Evolutionary conservation across 306 rosid genomes (phyloP).

Genomic region (Vigna unguiculata): DNA sequence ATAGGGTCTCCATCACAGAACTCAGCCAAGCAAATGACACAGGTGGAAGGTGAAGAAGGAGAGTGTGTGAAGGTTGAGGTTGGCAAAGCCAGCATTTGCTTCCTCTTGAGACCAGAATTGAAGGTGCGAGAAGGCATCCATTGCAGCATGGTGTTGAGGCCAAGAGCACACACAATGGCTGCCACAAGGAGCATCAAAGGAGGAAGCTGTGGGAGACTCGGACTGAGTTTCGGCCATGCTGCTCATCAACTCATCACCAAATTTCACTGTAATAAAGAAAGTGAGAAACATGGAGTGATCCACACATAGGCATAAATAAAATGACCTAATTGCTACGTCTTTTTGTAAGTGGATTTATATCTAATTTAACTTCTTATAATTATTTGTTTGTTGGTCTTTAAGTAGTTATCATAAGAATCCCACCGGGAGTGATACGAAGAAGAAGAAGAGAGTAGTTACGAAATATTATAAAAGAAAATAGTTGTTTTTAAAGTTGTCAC

Average conservation of each 20-base stretch:
- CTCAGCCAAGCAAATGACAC: constrained; percentile 74
- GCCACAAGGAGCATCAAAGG: constrained; percentile 59
- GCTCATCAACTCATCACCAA: background rate
- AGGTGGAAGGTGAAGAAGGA: constrained; percentile 44
- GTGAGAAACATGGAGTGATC: constrained; percentile 28
- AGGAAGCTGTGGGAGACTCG: constrained; percentile 41
- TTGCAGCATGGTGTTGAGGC: constrained; percentile 71
- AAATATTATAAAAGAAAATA: too few species aligned
- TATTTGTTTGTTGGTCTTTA: too few species aligned
- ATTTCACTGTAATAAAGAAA: constrained; percentile 31
- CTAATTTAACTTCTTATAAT: too few species aligned
- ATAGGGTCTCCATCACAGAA: constrained; percentile 72
- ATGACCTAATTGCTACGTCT: too few species aligned
- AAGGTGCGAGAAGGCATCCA: constrained; percentile 65
- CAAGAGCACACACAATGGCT: constrained; percentile 79
- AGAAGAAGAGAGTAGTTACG: too few species aligned
- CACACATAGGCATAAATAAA: background rate
- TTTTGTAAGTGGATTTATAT: too few species aligned
- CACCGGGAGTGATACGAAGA: too few species aligned
- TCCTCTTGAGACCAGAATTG: constrained; percentile 73
- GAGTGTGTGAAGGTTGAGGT: constrained; percentile 53
- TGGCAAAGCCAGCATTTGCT: constrained; percentile 75
- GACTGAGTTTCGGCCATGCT: constrained; percentile 52
- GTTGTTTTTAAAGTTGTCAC: too few species aligned
- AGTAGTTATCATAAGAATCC: too few species aligned